These are phyloP conservation scores for Apodospora peruviana DNA, from an alignment of 495 filamentous ascomycete genomes.

Conservation along the genomic window DNA sequence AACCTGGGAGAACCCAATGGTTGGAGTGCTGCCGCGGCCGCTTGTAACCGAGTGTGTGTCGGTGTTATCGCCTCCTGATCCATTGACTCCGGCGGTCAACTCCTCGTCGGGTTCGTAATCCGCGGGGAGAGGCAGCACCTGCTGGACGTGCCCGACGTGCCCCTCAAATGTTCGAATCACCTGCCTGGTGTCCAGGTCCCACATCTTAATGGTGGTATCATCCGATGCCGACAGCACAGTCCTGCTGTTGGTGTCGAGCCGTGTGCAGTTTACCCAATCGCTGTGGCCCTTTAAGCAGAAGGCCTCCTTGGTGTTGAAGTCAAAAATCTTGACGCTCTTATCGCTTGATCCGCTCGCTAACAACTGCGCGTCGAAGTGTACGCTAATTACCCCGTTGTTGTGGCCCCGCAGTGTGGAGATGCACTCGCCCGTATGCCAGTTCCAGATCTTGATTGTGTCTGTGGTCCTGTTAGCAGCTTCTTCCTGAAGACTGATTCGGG, in stretches of 20 bases:
- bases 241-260: conserved; percentile 70
- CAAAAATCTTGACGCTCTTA: conserved; percentile 86
- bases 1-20: conserved; percentile 12
- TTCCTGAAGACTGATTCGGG: not conserved
- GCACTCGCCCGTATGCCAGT: conserved; percentile 89
- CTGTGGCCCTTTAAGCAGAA: conserved; percentile 76
- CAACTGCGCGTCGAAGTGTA: conserved; percentile 78
- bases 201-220: conserved; percentile 81
- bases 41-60: conserved; percentile 44
- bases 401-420: conserved; percentile 76
- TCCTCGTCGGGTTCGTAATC: conserved; percentile 86
- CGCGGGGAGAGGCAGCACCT: conserved; percentile 71
- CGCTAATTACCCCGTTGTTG: conserved; percentile 67
- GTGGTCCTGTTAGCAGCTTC: conserved; percentile 5
- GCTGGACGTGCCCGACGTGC: conserved; percentile 94
- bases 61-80: conserved; percentile 52
- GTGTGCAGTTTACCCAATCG: conserved; percentile 92
- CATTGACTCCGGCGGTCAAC: conserved; percentile 28
- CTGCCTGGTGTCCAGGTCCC: conserved; percentile 62
- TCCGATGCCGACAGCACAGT: conserved; percentile 91
- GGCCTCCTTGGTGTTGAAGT: conserved; percentile 76
- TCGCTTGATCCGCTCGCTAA: conserved; percentile 87
- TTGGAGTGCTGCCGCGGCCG: conserved; percentile 31
- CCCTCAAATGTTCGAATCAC: conserved; percentile 80
- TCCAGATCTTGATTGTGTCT: conserved; percentile 82